Evolutionary conservation across 176 grass and related monocot genomes (phyloP).

Genomic region (Zizania latifolia): DNA sequence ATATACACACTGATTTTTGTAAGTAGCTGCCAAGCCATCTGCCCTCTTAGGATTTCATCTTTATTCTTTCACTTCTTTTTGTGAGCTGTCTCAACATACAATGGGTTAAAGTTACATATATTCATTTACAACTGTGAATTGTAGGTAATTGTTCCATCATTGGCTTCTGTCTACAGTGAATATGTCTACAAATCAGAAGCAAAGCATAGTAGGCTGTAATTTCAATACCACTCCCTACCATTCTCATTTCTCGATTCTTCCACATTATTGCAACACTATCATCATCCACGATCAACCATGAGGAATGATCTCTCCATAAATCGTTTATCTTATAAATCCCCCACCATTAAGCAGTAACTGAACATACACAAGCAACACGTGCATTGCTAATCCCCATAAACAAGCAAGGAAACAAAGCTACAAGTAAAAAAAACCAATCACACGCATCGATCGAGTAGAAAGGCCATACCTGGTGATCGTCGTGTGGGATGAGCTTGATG

Average conservation of each 20-base stretch:
- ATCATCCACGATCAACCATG: too few species aligned
- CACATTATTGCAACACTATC: not conserved
- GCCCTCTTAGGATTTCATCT: not conserved
- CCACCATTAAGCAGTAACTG: not conserved
- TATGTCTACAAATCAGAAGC: slow-evolving; percentile 34
- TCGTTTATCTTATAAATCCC: not conserved
- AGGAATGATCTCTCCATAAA: too few species aligned
- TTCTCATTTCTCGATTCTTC: not conserved
- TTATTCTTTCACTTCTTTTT: not conserved
- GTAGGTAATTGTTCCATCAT: slow-evolving; percentile 87
- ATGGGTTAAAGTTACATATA: not conserved
- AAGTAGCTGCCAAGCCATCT: slow-evolving; percentile 37
- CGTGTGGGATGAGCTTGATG: too few species aligned
- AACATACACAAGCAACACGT: not conserved
- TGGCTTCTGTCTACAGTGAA: slow-evolving; percentile 96
- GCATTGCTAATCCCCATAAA: too few species aligned
- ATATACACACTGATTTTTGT: slow-evolving; percentile 91
- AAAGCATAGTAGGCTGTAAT: not conserved
- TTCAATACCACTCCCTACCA: not conserved
- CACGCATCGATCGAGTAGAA: too few species aligned
- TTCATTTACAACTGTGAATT: slow-evolving; percentile 15
- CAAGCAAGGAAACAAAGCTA: too few species aligned
- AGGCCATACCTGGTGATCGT: too few species aligned
- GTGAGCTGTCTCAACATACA: not conserved
- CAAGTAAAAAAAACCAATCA: too few species aligned